Evolutionary conservation across 1,284 basidiomycete species (phyloP), one percentile per base, ranked within the genome.

Genomic region (Sporisorium exsertum): DNA sequence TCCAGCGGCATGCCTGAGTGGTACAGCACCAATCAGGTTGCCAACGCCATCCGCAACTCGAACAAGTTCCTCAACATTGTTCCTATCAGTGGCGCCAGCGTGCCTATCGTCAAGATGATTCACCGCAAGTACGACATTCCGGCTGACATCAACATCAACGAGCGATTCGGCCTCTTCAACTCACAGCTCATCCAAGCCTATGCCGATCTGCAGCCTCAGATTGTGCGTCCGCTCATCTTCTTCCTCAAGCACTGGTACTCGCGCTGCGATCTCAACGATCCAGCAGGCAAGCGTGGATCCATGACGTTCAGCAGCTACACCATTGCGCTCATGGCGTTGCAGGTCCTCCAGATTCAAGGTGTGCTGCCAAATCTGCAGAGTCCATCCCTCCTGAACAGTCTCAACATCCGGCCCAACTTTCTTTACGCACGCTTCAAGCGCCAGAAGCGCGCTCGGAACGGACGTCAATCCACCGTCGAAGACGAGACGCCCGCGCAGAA

Each of bases 291-390:
- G 50, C 47, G 45, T 22, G 80, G 81, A 1, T 57, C 43, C 8
- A 58, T 64, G 58, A 73, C 72, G 3, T 73, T 83, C 63, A 79
- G 71, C 52, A 78, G 74, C 47, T 83, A 83, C 72, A 78, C 81
- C 5, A 69, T 81, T n/a, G 67, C 72, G 7, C 71, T 83, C 15
- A 67, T 81, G 72, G 79, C 79, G 10, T 75, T 87, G 53, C 73
- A 82, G 24, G 84, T 82, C 51, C 78, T 86, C 7, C 86, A 86
- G 61, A 46, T 66, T 2, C 61, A 72, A 47, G 67, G 70, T 0
- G 37, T 84, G 42, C 64, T 87, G 18, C 86, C 86, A 1, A 86
- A 86, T 52, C 69, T 87, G 5, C 86, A 87, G 47, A 77, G 78
- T 46, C 55, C 70, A 2, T 24, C 35, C 5, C 66, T 86, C 7